A percentile compares a stretch with the other conserved stretches of the same genome.
These are phyloP conservation scores for Raphanus sativus DNA, from an alignment of 345 rosid genomes.

Conservation along the genomic window DNA sequence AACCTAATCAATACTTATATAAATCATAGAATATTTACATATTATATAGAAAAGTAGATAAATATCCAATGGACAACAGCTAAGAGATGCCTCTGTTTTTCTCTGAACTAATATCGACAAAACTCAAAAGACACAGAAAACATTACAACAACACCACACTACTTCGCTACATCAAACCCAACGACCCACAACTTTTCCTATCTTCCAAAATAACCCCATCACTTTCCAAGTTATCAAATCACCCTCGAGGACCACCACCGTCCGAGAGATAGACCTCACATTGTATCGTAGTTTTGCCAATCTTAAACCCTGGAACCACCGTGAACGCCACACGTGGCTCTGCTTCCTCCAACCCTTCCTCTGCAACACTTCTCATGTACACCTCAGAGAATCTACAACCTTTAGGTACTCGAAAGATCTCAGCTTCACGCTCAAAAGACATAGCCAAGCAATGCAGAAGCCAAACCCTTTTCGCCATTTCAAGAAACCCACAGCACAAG, in stretches of 20 bases:
- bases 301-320: conserved; percentile 86
- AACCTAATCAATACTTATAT: not conserved
- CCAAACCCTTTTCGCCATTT: conserved; percentile 88
- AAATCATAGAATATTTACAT: not conserved
- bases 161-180: conserved; percentile 24
- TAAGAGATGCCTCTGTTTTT: conserved; percentile 33
- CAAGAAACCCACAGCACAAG: conserved; percentile 55
- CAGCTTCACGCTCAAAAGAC: conserved; percentile 63
- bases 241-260: not conserved
- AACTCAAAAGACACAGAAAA: conserved; percentile 25
- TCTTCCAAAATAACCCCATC: not conserved
- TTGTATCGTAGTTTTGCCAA: conserved; percentile 72
- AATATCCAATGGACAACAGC: conserved; percentile 41
- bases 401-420: conserved; percentile 62
- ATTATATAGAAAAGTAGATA: conserved; percentile 9
- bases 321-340: conserved; percentile 82
- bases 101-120: conserved; percentile 42
- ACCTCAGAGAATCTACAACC: conserved; percentile 83
- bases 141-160: conserved; percentile 9
- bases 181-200: conserved; percentile 10
- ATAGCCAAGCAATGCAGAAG: conserved; percentile 81
- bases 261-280: conserved; percentile 59
- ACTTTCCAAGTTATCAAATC: not conserved
- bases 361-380: conserved; percentile 71
- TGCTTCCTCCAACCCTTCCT: conserved; percentile 48